Base-by-base conservation (phyloP, 2,329 filamentous ascomycete species). In the Graphilbum ipis-grandicollis region DNA sequence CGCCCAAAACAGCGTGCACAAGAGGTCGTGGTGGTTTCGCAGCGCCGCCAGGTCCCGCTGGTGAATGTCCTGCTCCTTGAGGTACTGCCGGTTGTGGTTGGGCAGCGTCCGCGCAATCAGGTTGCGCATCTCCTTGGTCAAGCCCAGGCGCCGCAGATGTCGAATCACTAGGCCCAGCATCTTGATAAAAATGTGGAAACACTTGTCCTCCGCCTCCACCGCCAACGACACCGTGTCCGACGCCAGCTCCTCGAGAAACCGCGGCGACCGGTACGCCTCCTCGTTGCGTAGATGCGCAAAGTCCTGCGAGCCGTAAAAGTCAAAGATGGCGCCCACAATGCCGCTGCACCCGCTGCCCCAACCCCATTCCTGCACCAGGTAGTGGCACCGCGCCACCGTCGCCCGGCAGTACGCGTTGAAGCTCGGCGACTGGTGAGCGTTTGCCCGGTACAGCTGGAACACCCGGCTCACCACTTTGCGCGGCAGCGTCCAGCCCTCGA, bases 101-200 rank as follows among this genome's bases (percentile, higher is more conserved):
- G 75, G 75, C 38, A 75, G 60, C 1, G 72, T 66, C 21, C 75
- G 65, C 13, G 70, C 59, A 8, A 78, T 59, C 15, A 80, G 47
- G 42, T 78, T 79, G 17, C 62, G 60, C 39, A 77, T 64, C 33
- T 75, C 68, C 30, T 74, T 79, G 10, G 52, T 48, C 10, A 65
- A 57, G 3, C 57, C 62, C n/a, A 55, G 51, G 5, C 58, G 53
- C 23, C 55, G 56, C 29, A 78, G 55, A 32, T 62, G 62, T 33
- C 59, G 58, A 31, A 79, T 69, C 26, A 65, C 63, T 34, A 75
- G 46, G 2, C 66, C 74, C 26, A 79, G 51, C 14, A 76, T 60
- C 48, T 79, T 80, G 35, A 79, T 57, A 36, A 79, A 75, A 18
- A 79, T 65, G 47, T 79, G 74, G 45, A 79, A 80, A 47, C 72